A percentile compares a stretch with the other conserved stretches of the same genome.
Evolutionary conservation across 129 eudicot species (phyloP).

Genomic region (Scalesia atractyloides): DNA sequence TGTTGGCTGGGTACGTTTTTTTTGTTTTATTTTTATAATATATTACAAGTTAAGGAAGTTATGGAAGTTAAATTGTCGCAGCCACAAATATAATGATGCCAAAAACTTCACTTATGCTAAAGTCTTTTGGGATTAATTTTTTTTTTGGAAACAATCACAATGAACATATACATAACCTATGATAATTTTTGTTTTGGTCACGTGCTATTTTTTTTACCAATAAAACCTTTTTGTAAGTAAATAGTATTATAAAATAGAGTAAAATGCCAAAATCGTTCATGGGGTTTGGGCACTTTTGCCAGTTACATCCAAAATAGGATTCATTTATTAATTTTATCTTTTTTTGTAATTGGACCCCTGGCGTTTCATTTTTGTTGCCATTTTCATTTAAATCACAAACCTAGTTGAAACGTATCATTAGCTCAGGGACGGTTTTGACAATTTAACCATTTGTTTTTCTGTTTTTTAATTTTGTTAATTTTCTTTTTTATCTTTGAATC

Average conservation of each 20-base stretch:
- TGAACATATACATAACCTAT: not conserved
- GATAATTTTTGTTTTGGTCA: not conserved
- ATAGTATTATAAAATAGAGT: not conserved
- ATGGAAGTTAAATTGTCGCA: not conserved
- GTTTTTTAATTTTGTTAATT: too few species aligned
- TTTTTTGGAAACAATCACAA: not conserved
- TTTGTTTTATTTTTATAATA: not conserved
- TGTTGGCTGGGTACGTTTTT: constrained; percentile 75
- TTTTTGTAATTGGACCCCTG: too few species aligned
- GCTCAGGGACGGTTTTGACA: too few species aligned
- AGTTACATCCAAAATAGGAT: too few species aligned
- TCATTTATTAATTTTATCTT: too few species aligned
- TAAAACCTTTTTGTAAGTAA: not conserved
- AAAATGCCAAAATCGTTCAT: too few species aligned
- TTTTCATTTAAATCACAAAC: too few species aligned
- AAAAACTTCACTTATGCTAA: not conserved
- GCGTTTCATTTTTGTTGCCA: too few species aligned
- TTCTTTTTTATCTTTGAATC: too few species aligned
- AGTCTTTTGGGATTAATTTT: not conserved
- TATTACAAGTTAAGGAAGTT: not conserved
- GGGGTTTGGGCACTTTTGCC: too few species aligned
- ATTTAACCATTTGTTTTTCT: too few species aligned
- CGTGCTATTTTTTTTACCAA: not conserved
- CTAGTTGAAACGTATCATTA: too few species aligned
- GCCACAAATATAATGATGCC: not conserved